Conservation (phyloP, 139 green algal species). For the Chlamydomonas sp. region DNA sequence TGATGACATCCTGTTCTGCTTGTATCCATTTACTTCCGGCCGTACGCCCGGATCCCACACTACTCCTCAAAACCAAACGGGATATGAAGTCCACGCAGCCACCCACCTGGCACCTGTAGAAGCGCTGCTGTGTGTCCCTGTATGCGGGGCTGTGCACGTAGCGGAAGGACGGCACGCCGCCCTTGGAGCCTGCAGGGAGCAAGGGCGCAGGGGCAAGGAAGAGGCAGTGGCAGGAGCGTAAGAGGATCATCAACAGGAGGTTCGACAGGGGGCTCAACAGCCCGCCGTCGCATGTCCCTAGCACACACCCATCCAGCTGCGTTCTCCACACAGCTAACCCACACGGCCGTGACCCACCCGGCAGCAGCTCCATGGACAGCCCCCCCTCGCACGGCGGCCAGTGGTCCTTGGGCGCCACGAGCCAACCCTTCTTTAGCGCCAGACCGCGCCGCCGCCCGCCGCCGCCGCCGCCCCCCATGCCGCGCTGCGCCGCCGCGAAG, state of each 20-base stretch:
- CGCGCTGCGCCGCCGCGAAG: neutral
- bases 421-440: conserved; percentile 57
- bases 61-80: too few species aligned
- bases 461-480: conserved; percentile 4
- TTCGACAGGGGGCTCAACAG: too few species aligned
- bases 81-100: neutral
- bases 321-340: conserved; percentile 1
- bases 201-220: neutral
- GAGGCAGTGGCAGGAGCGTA: neutral
- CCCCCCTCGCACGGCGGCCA: conserved; percentile 67
- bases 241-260: neutral
- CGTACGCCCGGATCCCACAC: too few species aligned
- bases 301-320: neutral
- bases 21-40: too few species aligned
- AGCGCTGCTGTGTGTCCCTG: conserved; percentile 42
- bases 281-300: neutral
- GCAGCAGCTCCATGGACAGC: conserved; percentile 53
- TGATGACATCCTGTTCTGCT: too few species aligned
- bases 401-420: conserved; percentile 75
- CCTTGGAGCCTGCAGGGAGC: conserved; percentile 12
- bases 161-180: conserved; percentile 62
- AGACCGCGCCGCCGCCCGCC: conserved; percentile 49
- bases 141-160: conserved; percentile 70
- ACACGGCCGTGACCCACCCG: neutral
- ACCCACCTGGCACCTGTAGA: conserved; percentile 36